phyloP scores from a whole-genome alignment of 192 early-diverging fungal genomes.

The Umbelopsis isabellina region DNA sequence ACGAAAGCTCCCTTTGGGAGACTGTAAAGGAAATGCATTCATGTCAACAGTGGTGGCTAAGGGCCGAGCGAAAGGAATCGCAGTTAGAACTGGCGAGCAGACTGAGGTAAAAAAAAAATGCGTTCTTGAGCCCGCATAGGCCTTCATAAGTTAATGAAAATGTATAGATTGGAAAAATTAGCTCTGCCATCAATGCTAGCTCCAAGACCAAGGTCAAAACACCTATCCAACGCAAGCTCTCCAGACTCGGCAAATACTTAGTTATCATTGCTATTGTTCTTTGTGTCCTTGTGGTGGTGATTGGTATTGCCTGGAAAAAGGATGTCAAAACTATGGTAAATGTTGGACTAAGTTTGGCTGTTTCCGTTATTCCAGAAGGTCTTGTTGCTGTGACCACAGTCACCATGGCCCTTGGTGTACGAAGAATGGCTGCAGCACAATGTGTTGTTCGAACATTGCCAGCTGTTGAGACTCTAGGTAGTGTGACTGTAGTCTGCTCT shows the following conservation, averaged over 20 bases:
- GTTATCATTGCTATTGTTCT: slow-evolving; percentile 81
- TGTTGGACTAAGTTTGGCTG: slow-evolving; percentile 86
- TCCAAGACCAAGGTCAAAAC: slow-evolving; percentile 55
- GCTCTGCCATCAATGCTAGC: slow-evolving; percentile 75
- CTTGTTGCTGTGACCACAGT: slow-evolving; percentile 94
- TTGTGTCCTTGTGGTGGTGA: slow-evolving; percentile 80
- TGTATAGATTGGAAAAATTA: slow-evolving; percentile 83
- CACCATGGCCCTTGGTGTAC: slow-evolving; percentile 94
- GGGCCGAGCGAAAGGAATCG: slow-evolving; percentile 92
- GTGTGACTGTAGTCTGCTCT: slow-evolving; percentile 95
- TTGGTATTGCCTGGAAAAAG: slow-evolving; percentile 72
- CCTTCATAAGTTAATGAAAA: neutral
- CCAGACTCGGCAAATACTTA: slow-evolving; percentile 76
- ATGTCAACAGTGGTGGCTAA: slow-evolving; percentile 92
- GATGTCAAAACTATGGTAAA: slow-evolving; percentile 72
- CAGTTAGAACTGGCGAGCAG: slow-evolving; percentile 80
- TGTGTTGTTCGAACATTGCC: slow-evolving; percentile 91
- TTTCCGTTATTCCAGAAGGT: slow-evolving; percentile 97
- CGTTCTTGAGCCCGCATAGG: neutral
- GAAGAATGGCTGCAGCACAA: slow-evolving; percentile 79
- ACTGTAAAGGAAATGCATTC: slow-evolving; percentile 95
- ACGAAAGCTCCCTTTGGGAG: slow-evolving; percentile 72
- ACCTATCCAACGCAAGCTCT: slow-evolving; percentile 73
- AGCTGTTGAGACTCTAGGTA: slow-evolving; percentile 94
- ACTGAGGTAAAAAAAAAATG: slow-evolving; percentile 64